phyloP scores from a whole-genome alignment of 1,284 basidiomycete genomes.

The Pyrrhoderma lamaoense region DNA sequence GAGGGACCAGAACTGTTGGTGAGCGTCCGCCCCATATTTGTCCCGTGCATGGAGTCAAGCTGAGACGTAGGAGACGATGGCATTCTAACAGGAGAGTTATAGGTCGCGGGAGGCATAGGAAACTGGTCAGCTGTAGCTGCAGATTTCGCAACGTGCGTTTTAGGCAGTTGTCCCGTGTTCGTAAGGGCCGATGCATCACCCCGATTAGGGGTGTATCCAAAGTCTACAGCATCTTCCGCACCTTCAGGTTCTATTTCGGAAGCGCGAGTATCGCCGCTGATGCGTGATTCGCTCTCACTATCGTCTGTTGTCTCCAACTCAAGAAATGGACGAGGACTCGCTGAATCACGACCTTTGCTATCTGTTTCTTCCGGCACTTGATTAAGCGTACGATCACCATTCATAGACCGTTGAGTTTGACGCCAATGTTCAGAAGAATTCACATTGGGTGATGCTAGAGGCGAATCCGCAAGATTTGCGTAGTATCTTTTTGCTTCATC shows the following conservation, averaged over 20 bases:
- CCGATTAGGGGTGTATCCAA: conserved; percentile 8
- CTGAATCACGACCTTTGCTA: conserved; percentile 10
- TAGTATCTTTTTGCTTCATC: conserved; percentile 70
- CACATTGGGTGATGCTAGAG: conserved; percentile 43
- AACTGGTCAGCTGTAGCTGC: conserved; percentile 17
- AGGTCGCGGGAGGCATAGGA: conserved; percentile 17
- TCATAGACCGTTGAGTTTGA: conserved; percentile 7
- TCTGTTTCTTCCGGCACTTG: conserved; percentile 15
- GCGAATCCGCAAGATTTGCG: conserved; percentile 56
- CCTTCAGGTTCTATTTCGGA: conserved; percentile 8
- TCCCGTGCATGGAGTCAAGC: no score
- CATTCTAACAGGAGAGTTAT: not conserved
- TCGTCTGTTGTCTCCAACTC: conserved; percentile 18
- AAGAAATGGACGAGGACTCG: conserved; percentile 18
- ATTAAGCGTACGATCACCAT: conserved; percentile 10
- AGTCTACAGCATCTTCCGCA: conserved; percentile 4
- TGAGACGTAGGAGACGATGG: conserved; percentile 7
- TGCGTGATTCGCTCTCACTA: conserved; percentile 14
- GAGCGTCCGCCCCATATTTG: not conserved
- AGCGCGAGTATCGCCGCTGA: conserved; percentile 13
- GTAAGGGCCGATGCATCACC: conserved; percentile 6
- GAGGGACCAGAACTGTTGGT: not conserved
- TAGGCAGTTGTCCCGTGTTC: conserved; percentile 8
- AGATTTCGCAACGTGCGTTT: conserved; percentile 3
- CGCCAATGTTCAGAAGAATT: conserved; percentile 8